Evolutionary conservation across 768 basidiomycete genomes (phyloP).

Genomic region (Termitomyces sp.): DNA sequence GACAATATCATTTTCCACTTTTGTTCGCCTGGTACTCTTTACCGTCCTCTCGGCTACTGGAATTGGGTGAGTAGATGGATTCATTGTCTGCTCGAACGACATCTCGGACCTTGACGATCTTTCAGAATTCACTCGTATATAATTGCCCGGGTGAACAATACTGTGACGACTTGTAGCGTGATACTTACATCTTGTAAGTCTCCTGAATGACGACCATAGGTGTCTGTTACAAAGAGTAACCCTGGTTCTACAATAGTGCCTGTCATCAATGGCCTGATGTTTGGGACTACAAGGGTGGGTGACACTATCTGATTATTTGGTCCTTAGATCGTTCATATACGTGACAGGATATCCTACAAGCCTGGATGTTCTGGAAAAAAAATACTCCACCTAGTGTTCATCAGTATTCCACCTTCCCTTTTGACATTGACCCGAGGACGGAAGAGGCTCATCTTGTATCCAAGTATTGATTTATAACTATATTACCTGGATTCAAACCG

Average conservation of each 20-base stretch:
- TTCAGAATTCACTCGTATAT: conserved; percentile 1
- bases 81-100: too few species aligned
- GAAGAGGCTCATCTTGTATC: neutral
- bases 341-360: neutral
- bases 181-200: neutral
- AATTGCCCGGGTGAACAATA: conserved; percentile 1
- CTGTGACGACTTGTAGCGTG: conserved; percentile 1
- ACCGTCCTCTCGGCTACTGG: neutral
- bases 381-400: neutral
- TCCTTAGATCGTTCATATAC: neutral
- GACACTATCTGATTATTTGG: too few species aligned
- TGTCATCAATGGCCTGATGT: neutral
- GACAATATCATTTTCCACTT: neutral
- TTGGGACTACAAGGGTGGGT: neutral
- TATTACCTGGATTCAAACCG: neutral
- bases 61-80: neutral
- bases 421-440: neutral
- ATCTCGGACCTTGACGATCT: neutral
- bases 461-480: neutral
- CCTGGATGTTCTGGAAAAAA: neutral
- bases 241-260: neutral
- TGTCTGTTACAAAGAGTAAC: neutral
- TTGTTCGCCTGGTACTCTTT: conserved; percentile 2
- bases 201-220: neutral
- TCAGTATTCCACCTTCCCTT: neutral